These are phyloP conservation scores for Melocanna baccifera DNA, from an alignment of 176 grass and related monocot species.

Conservation along the genomic window DNA sequence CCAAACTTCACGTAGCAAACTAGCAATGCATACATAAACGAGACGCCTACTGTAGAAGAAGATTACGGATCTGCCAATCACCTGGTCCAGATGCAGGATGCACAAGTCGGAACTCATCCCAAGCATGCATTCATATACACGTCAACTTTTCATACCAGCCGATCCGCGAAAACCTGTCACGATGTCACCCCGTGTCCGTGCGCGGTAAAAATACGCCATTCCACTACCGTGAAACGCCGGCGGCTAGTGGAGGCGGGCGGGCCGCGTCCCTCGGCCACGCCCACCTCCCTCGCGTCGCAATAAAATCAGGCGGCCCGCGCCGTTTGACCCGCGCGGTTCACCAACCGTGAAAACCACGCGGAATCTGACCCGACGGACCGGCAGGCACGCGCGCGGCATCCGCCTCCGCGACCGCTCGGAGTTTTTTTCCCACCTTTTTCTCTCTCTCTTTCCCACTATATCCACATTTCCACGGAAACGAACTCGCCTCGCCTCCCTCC, in stretches of 20 bases:
- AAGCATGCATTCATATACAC: background rate
- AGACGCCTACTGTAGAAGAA: background rate
- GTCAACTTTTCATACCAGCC: background rate
- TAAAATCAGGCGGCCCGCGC: background rate
- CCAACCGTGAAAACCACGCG: background rate
- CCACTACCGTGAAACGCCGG: background rate
- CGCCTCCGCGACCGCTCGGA: background rate
- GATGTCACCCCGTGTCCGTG: background rate
- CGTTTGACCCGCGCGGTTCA: conserved; percentile 32
- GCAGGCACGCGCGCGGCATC: background rate
- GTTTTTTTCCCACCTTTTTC: too few relatives aligned
- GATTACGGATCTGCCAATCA: background rate
- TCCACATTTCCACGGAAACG: too few relatives aligned
- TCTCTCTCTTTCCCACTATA: background rate
- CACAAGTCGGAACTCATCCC: background rate
- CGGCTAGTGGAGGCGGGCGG: background rate
- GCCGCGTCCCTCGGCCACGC: background rate
- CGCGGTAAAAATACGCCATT: background rate
- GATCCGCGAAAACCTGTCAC: background rate
- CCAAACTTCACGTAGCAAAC: background rate
- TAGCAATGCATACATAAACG: background rate
- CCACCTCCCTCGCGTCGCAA: background rate
- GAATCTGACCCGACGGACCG: background rate
- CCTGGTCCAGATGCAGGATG: background rate
- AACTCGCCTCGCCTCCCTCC: too few relatives aligned